Evolutionary conservation across 352 stramenopile species (phyloP).

Genomic region (Globisporangium spiculum): DNA sequence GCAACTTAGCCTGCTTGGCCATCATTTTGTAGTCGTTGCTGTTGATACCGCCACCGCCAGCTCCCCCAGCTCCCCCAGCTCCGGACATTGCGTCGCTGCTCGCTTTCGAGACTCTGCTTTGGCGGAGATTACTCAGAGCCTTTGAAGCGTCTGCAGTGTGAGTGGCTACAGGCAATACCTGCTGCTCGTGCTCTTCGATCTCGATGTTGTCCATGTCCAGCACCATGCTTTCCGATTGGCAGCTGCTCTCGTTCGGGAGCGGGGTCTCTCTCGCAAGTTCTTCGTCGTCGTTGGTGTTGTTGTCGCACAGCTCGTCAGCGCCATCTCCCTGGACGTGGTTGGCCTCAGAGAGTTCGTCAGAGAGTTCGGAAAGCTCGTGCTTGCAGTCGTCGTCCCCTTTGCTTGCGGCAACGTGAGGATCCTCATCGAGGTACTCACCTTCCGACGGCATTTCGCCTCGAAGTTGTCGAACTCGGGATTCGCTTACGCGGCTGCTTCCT

Average conservation of each 20-base stretch:
- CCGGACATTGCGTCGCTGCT: neutral
- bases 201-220: conserved; percentile 3
- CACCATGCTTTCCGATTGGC: neutral
- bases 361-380: no score
- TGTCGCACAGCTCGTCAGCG: no score
- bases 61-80: neutral
- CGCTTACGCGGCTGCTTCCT: no score
- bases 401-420: no score
- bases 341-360: no score
- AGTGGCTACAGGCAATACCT: neutral
- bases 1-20: neutral
- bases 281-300: no score
- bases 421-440: no score
- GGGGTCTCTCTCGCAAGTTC: neutral
- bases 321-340: no score
- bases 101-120: neutral
- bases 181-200: neutral
- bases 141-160: no score
- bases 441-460: no score
- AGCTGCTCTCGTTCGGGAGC: neutral
- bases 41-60: neutral
- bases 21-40: conserved; percentile 6
- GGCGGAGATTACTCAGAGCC: neutral
- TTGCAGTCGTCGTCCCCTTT: no score
- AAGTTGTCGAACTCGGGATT: no score